Evolutionary conservation across 1,284 basidiomycete genomes (phyloP).

Genomic region (Xanthoconium separans): DNA sequence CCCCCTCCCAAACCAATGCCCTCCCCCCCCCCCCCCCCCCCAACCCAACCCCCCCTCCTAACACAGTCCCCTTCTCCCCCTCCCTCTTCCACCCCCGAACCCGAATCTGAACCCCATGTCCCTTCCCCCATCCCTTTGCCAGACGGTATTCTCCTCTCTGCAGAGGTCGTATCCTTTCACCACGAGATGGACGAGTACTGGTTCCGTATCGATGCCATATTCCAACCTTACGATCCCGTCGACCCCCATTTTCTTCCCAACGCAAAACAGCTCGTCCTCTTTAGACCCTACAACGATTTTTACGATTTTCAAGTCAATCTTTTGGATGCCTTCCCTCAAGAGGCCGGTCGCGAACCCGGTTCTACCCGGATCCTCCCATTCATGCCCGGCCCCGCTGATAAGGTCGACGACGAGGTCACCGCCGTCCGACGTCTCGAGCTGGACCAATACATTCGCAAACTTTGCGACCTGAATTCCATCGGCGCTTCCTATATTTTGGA

Average conservation of each 20-base stretch:
- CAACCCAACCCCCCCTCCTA: too few relatives aligned
- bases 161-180: constrained; percentile 96
- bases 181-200: constrained; percentile 95
- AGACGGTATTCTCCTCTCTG: constrained; percentile 81
- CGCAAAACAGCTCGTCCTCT: constrained; percentile 84
- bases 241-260: constrained; percentile 55
- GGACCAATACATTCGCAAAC: constrained; percentile 82
- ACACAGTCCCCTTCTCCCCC: constrained; percentile 11
- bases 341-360: constrained; percentile 76
- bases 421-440: constrained; percentile 81
- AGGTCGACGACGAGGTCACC: constrained; percentile 86
- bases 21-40: constrained; percentile 21
- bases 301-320: constrained; percentile 95
- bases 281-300: constrained; percentile 97
- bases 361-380: constrained; percentile 82
- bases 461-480: constrained; percentile 67
- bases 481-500: constrained; percentile 82
- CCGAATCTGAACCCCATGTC: constrained; percentile 16
- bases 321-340: constrained; percentile 82
- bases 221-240: constrained; percentile 72
- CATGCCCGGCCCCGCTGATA: constrained; percentile 91
- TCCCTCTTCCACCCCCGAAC: constrained; percentile 18
- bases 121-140: constrained; percentile 54
- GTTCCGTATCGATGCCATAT: constrained; percentile 92
- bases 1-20: constrained; percentile 25